Evolutionary conservation across 1,139 yeast species (phyloP), one percentile per base, ranked within the genome.

Genomic region (Arxiozyma bovina): DNA sequence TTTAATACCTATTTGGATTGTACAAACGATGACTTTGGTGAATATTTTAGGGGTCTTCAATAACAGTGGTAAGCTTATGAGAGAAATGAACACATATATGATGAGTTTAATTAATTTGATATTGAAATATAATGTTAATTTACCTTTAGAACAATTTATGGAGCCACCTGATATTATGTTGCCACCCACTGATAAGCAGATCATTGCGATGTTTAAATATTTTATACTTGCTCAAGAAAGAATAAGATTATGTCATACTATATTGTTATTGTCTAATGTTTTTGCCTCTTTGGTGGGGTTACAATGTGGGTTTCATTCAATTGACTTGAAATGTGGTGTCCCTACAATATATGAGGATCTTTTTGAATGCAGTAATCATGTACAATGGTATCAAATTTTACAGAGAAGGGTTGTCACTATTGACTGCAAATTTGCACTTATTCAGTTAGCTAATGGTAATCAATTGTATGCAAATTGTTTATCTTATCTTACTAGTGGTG

Each of bases 201-300:
- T 76, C 45, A 77, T 78, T 54, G 77, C 77, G 48, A 81, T 82
- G 62, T 87, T 83, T 73, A 82, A 85, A 53, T 87, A 87, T 68
- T 91, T 90, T 63, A 76, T 89, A 42, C 74, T 80, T 66, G 87
- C 91, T 0, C 97, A 91, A 71, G 83, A 91, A 47, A 77, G 96
- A 61, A 87, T 90, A 53, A 78, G 97, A 63, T 87, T 96, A 0
- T 79, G 91, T 64, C 94, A 87, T 63, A 85, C 86, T 2, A 81
- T 89, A 52, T 83, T 88, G 63, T 77, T 86, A 64, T 75, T 90
- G 21, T 84, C 89, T 54, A 83, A 85, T 41, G 71, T 88, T 59
- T 78, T 88, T 65, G 81, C 90, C 0, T 78, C 87, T 2, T 75
- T 86, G 59, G 80, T 83, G 59, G 91, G 86, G 11, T 72, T 81